Percentiles rank a stretch among this genome's conserved stretches.
These are phyloP conservation scores for Rubus parviflorus DNA, from an alignment of 306 rosid species.

Conservation along the genomic window DNA sequence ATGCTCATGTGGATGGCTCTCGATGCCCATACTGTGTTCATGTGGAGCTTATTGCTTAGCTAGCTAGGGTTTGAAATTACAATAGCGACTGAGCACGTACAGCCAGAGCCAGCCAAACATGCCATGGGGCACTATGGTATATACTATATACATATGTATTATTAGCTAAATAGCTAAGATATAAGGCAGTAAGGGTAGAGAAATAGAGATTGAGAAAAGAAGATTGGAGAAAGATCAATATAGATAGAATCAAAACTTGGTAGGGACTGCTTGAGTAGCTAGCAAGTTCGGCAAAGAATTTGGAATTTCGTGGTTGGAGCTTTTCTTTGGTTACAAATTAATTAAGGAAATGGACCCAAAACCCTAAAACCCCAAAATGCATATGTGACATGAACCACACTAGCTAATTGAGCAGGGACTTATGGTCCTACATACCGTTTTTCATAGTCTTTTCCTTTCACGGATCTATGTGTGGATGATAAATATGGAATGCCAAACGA, in stretches of 20 bases:
- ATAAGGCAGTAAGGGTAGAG: neutral
- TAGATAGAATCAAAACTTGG: constrained; percentile 17
- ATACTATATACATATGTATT: neutral
- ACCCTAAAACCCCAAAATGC: neutral
- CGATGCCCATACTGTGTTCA: constrained; percentile 30
- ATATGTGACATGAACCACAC: constrained; percentile 39
- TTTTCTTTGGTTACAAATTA: constrained; percentile 17
- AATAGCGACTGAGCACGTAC: constrained; percentile 15
- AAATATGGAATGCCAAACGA: constrained; percentile 17
- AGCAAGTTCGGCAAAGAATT: constrained; percentile 17
- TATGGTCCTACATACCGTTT: constrained; percentile 7
- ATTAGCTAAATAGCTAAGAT: neutral
- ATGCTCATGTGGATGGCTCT: constrained; percentile 32
- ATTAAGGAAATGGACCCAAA: constrained; percentile 27
- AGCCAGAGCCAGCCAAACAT: constrained; percentile 16
- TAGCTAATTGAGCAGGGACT: neutral
- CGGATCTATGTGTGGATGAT: constrained; percentile 10
- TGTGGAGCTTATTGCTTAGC: constrained; percentile 11
- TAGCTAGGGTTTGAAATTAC: neutral
- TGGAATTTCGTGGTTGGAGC: constrained; percentile 10
- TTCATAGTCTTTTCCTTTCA: constrained; percentile 22
- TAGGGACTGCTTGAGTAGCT: constrained; percentile 21
- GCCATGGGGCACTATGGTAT: neutral
- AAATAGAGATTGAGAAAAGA: neutral
- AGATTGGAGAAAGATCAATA: neutral